Base-by-base conservation (phyloP, 352 stramenopile species). In the Phytophthora pseudosyringae region DNA sequence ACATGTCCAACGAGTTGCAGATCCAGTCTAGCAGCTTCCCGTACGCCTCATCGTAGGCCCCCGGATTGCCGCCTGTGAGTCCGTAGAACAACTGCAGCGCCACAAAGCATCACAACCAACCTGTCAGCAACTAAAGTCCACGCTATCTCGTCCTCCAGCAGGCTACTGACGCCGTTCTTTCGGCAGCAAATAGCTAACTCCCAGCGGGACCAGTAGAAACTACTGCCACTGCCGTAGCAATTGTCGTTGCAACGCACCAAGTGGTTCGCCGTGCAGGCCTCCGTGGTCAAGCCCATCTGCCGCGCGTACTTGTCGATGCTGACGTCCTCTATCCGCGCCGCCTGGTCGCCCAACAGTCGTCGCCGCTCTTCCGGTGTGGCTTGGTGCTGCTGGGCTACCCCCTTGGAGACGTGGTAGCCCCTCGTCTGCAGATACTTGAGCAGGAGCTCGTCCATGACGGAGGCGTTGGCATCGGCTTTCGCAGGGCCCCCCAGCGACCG, bases 1-100 rank as follows among this genome's bases (percentile, higher is more conserved):
- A 93, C 83, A 93, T 90, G 51, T 95, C 87, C 11, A 95, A 67
- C 61, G 87, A 90, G 64, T 93, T 93, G 69, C 80, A 88, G 46
- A 95, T 88, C 87, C 87, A 95, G 39, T 90, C 80, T 38, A 91
- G 45, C n/a, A 95, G 69, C 60, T 81, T 76, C 15, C 55, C 54
- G 64, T 94, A 95, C 54, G 83, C 81, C 5, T 90, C 78, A n/a
- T 83, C 73, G 59, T 91, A 95, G 21, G 72, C 69, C 21, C 59
- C 58, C 4, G 84, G 80, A 44, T 93, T 73, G 16, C 82, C 84
- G 9, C 68, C 65, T 1, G 80, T 83, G 32, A 95, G 71, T 25
- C 83, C 85, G 59, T 91, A 86, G 54, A 93, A 95, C 31, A 95
- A 63, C 81, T 93, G 55, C 32, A 59, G 7, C 28, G 56, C 10